phyloP scores from a whole-genome alignment of 306 rosid species.

The Castanea mollissima region DNA sequence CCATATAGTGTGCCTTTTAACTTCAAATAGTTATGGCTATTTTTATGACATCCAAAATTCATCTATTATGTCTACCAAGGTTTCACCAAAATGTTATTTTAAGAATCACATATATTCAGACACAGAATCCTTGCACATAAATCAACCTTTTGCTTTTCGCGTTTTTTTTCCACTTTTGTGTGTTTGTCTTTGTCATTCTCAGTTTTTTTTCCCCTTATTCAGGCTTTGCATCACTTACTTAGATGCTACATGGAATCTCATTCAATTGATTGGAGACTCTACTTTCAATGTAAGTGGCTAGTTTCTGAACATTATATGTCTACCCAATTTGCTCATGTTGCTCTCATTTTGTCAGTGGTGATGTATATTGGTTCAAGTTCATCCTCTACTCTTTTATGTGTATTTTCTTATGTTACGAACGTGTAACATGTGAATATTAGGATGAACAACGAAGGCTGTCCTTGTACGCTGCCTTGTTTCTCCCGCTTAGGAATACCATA shows the following conservation, averaged over 20 bases:
- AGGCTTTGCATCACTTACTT: conserved; percentile 60
- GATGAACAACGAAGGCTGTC: conserved; percentile 76
- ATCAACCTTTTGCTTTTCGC: not conserved
- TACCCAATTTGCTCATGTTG: not conserved
- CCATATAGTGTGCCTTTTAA: not conserved
- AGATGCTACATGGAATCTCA: conserved; percentile 69
- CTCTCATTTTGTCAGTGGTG: conserved; percentile 4
- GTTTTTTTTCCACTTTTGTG: not conserved
- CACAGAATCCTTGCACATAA: not conserved
- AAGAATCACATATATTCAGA: not conserved
- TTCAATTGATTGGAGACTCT: conserved; percentile 52
- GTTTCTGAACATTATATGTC: not conserved
- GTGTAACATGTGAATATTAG: conserved; percentile 39
- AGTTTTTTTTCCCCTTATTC: conserved; percentile 7
- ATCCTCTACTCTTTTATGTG: conserved; percentile 4
- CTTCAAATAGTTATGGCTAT: not conserved
- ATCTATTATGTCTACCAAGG: not conserved
- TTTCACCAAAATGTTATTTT: not conserved
- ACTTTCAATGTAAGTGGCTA: conserved; percentile 60
- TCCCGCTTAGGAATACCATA: conserved; percentile 62
- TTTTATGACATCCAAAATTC: not conserved
- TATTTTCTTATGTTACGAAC: conserved; percentile 17
- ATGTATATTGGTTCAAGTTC: conserved; percentile 3
- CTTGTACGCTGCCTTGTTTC: conserved; percentile 69
- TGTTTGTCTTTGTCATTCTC: not conserved